A percentile compares a stretch with the other conserved stretches of the same genome.
Evolutionary conservation across 2,329 filamentous ascomycete genomes (phyloP).

Genomic region (Arthroderma sp.): DNA sequence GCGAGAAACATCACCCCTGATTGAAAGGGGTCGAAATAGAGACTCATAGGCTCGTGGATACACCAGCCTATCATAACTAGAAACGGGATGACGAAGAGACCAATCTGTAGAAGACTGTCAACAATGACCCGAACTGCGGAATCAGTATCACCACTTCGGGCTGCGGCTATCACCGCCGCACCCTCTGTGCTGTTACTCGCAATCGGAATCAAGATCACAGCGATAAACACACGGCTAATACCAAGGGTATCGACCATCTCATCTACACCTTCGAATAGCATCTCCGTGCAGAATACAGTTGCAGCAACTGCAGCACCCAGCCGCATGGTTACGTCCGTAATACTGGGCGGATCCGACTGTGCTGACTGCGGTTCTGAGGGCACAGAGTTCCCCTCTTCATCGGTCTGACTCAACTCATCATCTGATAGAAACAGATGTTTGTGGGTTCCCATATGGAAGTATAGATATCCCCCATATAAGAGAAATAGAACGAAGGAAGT

Average conservation of each 20-base stretch:
- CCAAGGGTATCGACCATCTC: constrained; percentile 53
- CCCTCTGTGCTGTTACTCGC: constrained; percentile 63
- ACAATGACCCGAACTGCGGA: too few relatives aligned
- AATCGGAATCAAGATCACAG: constrained; percentile 64
- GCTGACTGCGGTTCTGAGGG: constrained; percentile 24
- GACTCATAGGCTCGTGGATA: too few relatives aligned
- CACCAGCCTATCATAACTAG: too few relatives aligned
- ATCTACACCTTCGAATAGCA: constrained; percentile 64
- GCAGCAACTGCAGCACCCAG: constrained; percentile 59
- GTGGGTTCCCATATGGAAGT: constrained; percentile 66
- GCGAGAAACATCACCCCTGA: too few relatives aligned
- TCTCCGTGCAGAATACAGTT: constrained; percentile 56
- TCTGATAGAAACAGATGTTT: constrained; percentile 52
- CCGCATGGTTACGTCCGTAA: constrained; percentile 49
- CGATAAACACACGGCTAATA: constrained; percentile 70
- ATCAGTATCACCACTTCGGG: too few relatives aligned
- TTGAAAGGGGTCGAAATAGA: too few relatives aligned
- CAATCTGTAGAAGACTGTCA: too few relatives aligned
- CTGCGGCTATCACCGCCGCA: too few relatives aligned
- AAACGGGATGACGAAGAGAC: too few relatives aligned
- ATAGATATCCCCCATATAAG: constrained; percentile 63
- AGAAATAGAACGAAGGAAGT: constrained; percentile 62
- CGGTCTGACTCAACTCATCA: constrained; percentile 11
- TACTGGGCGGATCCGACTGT: constrained; percentile 46
- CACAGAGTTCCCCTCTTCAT: constrained; percentile 20